Evolutionary conservation across 2,329 filamentous ascomycete species (phyloP).

Genomic region (Xylariomycetidae sp.): DNA sequence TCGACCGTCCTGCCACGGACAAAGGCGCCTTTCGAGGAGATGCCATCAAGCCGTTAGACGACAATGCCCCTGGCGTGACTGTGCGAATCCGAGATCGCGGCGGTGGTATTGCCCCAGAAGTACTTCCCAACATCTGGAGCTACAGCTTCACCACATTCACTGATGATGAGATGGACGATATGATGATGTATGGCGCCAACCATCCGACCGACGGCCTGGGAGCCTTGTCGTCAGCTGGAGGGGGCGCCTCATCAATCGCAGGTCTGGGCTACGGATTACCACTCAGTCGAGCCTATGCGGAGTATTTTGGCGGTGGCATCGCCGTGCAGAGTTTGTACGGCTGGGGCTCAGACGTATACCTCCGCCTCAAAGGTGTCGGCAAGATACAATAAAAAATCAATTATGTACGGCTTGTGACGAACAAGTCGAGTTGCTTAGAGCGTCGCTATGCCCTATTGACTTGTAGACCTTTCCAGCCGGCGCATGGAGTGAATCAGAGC

Average conservation of each 20-base stretch:
- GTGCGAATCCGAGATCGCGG: conserved; percentile 95
- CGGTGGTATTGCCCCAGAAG: conserved; percentile 81
- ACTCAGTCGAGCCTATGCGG: conserved; percentile 85
- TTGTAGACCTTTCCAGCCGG: too few relatives aligned
- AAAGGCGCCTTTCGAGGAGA: conserved; percentile 37
- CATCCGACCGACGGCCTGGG: conserved; percentile 59
- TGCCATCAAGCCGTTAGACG: conserved; percentile 51
- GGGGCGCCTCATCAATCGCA: conserved; percentile 77
- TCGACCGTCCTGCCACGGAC: conserved; percentile 31
- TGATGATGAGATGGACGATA: conserved; percentile 47
- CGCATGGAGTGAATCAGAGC: too few relatives aligned
- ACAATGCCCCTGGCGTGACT: conserved; percentile 76
- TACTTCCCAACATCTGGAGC: conserved; percentile 85
- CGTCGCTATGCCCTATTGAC: too few relatives aligned
- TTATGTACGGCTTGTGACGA: not conserved
- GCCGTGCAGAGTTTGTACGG: conserved; percentile 92
- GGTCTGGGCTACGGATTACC: conserved; percentile 91
- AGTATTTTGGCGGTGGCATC: conserved; percentile 96
- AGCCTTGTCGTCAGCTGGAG: conserved; percentile 65
- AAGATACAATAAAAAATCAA: conserved; percentile 31
- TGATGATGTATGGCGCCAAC: conserved; percentile 35
- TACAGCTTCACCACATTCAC: conserved; percentile 96
- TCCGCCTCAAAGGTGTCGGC: conserved; percentile 57
- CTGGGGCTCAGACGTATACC: conserved; percentile 73
- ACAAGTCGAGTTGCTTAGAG: too few relatives aligned